phyloP scores from a whole-genome alignment of 495 filamentous ascomycete genomes.

The Tuber calosporum region DNA sequence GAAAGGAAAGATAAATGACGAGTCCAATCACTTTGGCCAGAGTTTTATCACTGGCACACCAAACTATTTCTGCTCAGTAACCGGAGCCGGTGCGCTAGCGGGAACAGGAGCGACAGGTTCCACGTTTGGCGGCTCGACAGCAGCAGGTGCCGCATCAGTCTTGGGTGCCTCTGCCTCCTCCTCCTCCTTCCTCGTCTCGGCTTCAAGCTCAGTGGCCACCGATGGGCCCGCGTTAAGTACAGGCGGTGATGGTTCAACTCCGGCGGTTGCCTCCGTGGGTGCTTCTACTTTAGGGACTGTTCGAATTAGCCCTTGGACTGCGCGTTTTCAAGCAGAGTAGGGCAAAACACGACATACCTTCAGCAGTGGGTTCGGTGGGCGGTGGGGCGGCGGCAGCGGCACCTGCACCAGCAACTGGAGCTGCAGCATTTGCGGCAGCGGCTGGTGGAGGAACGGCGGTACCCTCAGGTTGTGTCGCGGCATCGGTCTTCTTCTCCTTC shows the following conservation, averaged over 20 bases:
- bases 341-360: constrained; percentile 4
- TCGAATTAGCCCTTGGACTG: constrained; percentile 16
- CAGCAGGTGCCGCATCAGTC: constrained; percentile 4
- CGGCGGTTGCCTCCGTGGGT: background rate
- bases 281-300: constrained; percentile 16
- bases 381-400: constrained; percentile 1
- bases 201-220: constrained; percentile 10
- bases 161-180: constrained; percentile 2
- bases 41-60: background rate
- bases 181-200: constrained; percentile 5
- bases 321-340: constrained; percentile 14
- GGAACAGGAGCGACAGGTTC: constrained; percentile 8
- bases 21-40: background rate
- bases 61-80: constrained; percentile 15
- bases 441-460: constrained; percentile 7
- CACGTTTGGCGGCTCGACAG: background rate
- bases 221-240: constrained; percentile 6
- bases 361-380: constrained; percentile 11
- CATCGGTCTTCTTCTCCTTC: constrained; percentile 28
- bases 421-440: background rate
- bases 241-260: constrained; percentile 3
- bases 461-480: constrained; percentile 7
- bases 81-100: constrained; percentile 5
- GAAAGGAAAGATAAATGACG: background rate
- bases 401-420: background rate